Evolutionary conservation across 1,139 yeast genomes (phyloP).

Genomic region (Scheffersomyces segobiensis): DNA sequence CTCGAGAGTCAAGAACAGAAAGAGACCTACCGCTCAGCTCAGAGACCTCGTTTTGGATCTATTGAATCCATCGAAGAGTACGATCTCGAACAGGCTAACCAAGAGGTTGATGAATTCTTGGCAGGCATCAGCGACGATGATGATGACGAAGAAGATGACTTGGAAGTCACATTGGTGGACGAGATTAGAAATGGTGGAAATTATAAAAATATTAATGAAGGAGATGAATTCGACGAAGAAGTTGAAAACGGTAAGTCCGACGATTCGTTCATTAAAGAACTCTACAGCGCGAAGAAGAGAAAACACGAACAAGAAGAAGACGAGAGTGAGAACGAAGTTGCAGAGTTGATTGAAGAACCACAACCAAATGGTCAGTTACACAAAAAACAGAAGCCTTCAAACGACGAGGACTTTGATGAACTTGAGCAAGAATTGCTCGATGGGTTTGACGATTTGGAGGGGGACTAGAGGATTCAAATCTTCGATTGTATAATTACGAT

Average conservation of each 20-base stretch:
- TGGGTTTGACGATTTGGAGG: constrained; percentile 47
- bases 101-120: constrained; percentile 61
- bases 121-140: constrained; percentile 57
- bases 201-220: constrained; percentile 4
- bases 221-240: constrained; percentile 10
- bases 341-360: constrained; percentile 2
- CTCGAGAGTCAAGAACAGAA: constrained; percentile 23
- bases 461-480: constrained; percentile 6
- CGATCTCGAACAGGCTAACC: constrained; percentile 56
- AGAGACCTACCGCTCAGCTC: constrained; percentile 9
- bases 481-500: neutral
- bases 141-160: constrained; percentile 37
- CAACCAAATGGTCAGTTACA: constrained; percentile 1
- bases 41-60: constrained; percentile 28
- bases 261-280: constrained; percentile 34
- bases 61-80: constrained; percentile 37
- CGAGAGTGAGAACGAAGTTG: constrained; percentile 11
- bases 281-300: constrained; percentile 28
- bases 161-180: constrained; percentile 12
- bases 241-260: constrained; percentile 4
- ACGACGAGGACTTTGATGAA: constrained; percentile 35
- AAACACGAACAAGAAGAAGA: constrained; percentile 17
- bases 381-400: constrained; percentile 1
- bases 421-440: constrained; percentile 48
- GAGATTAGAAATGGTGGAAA: constrained; percentile 15